A percentile compares a stretch with the other conserved stretches of the same genome.
phyloP scores from a whole-genome alignment of 495 filamentous ascomycete species.

The Talaromyces liani region DNA sequence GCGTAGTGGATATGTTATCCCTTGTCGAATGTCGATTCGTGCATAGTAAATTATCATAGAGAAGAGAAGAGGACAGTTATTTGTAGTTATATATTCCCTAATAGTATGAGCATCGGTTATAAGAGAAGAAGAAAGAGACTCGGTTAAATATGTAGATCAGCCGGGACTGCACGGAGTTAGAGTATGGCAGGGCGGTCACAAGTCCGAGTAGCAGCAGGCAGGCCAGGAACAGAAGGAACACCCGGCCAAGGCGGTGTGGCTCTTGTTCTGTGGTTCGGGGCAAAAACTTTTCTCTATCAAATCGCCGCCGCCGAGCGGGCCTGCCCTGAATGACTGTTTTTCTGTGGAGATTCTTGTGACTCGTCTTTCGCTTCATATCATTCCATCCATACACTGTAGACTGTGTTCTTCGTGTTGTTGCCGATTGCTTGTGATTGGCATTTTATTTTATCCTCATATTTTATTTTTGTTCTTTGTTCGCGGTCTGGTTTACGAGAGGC shows the following conservation, averaged over 20 bases:
- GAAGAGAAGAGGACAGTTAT: too few relatives aligned
- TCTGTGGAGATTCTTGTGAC: neutral
- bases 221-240: neutral
- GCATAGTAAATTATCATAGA: too few relatives aligned
- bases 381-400: neutral
- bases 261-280: neutral
- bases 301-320: slow-evolving; percentile 4
- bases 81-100: neutral
- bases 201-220: neutral
- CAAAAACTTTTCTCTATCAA: neutral
- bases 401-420: neutral
- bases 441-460: neutral
- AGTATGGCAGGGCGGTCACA: neutral
- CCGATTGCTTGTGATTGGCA: neutral
- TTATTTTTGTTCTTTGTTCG: neutral
- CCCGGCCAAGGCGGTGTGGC: neutral
- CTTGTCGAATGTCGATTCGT: too few relatives aligned
- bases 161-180: neutral
- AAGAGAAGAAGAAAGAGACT: neutral
- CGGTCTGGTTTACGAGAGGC: neutral
- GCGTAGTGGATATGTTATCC: neutral
- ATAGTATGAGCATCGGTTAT: neutral
- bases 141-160: neutral
- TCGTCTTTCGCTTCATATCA: neutral
- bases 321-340: neutral